Evolutionary conservation across 169 alveolate genomes (phyloP).

Genomic region (Plasmodium coatneyi): DNA sequence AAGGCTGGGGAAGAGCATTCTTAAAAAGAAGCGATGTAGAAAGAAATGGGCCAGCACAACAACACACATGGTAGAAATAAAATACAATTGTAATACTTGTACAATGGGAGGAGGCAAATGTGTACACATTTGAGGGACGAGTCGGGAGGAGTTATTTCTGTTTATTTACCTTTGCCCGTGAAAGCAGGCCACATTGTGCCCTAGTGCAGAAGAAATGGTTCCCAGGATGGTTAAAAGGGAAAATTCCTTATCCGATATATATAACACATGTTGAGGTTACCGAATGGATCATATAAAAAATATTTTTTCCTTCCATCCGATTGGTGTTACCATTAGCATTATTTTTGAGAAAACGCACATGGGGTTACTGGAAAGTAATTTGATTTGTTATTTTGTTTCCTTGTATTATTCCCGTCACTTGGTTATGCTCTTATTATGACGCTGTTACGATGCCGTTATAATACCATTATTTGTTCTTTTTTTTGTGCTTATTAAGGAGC

Average conservation of each 20-base stretch:
- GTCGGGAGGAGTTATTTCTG: background rate
- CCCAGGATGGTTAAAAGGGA: background rate
- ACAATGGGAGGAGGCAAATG: background rate
- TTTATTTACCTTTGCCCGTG: background rate
- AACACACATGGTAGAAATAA: background rate
- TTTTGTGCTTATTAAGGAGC: background rate
- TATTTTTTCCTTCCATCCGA: background rate
- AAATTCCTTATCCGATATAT: background rate
- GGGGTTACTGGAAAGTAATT: background rate
- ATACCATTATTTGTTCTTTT: background rate
- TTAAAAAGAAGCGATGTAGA: background rate
- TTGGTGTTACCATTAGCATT: background rate
- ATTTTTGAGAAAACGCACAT: background rate
- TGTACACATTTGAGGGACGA: background rate
- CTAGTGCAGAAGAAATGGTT: background rate
- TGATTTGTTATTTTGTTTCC: background rate
- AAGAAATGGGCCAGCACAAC: background rate
- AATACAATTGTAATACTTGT: background rate
- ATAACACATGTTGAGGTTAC: background rate
- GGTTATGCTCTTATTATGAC: background rate
- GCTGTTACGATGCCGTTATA: background rate
- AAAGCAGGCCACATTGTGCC: background rate
- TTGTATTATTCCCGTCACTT: background rate
- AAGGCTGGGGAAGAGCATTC: conserved; percentile 1
- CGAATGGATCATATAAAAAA: background rate